phyloP scores from a whole-genome alignment of 1,139 yeast species.

The Hyphopichia wangnamkhiaoensis region DNA sequence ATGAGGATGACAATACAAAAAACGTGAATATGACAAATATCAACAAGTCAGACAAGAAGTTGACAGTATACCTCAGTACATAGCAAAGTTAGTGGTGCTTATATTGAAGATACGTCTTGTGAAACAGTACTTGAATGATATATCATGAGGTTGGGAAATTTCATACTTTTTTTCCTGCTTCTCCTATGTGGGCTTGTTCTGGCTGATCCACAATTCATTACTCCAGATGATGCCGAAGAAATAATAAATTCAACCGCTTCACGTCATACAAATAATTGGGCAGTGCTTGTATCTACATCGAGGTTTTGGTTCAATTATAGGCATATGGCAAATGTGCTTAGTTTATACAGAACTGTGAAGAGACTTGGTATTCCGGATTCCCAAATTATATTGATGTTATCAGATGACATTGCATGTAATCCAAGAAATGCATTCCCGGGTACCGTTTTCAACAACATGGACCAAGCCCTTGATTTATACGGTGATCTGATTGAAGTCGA shows the following conservation, averaged over 20 bases:
- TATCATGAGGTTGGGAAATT: not conserved
- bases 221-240: slow-evolving; percentile 22
- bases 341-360: slow-evolving; percentile 94
- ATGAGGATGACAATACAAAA: too few species aligned
- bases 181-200: too few species aligned
- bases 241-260: slow-evolving; percentile 29
- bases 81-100: too few species aligned
- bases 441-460: slow-evolving; percentile 90
- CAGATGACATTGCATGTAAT: slow-evolving; percentile 97
- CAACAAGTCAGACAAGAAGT: too few species aligned
- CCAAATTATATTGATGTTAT: slow-evolving; percentile 91
- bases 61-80: too few species aligned
- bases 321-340: slow-evolving; percentile 94
- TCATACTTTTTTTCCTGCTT: not conserved
- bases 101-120: too few species aligned
- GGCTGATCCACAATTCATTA: slow-evolving; percentile 12
- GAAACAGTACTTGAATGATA: too few species aligned
- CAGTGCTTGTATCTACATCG: slow-evolving; percentile 92
- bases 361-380: slow-evolving; percentile 97
- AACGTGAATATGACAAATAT: too few species aligned
- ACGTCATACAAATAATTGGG: slow-evolving; percentile 85
- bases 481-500: slow-evolving; percentile 96
- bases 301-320: slow-evolving; percentile 97
- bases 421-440: slow-evolving; percentile 97
- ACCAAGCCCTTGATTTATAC: slow-evolving; percentile 89